Evolutionary conservation across 2,329 filamentous ascomycete species (phyloP).

Genomic region (Sclerotinia nivalis): DNA sequence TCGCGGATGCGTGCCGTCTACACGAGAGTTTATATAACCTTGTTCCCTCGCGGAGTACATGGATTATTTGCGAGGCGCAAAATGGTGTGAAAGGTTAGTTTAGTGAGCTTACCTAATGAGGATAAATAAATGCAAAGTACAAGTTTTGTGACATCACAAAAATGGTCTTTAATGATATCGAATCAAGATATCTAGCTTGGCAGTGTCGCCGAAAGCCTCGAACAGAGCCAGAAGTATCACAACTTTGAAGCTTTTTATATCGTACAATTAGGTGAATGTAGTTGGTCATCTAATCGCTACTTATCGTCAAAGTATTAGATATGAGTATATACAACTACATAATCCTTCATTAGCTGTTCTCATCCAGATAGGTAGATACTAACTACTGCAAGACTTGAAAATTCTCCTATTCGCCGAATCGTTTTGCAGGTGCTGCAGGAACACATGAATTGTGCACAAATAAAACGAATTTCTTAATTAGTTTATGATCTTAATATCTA

Average conservation of each 20-base stretch:
- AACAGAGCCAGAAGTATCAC: too few relatives aligned
- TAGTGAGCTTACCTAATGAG: too few relatives aligned
- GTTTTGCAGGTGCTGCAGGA: neutral
- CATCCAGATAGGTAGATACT: too few relatives aligned
- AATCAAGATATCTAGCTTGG: too few relatives aligned
- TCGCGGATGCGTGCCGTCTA: constrained; percentile 21
- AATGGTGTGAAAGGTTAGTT: neutral
- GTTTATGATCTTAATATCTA: neutral
- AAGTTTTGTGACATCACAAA: neutral
- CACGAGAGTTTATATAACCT: constrained; percentile 13
- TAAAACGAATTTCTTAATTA: neutral
- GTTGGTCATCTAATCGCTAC: too few relatives aligned
- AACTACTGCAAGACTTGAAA: neutral
- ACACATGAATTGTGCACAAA: neutral
- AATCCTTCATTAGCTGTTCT: too few relatives aligned
- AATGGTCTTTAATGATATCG: too few relatives aligned
- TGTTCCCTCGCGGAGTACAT: constrained; percentile 17
- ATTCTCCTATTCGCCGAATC: neutral
- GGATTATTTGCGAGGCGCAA: neutral
- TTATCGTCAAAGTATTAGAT: too few relatives aligned
- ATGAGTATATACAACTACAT: too few relatives aligned
- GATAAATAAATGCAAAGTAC: neutral
- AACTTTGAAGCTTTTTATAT: too few relatives aligned
- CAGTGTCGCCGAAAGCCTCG: too few relatives aligned
- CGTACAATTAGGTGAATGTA: too few relatives aligned